phyloP scores from a whole-genome alignment of 1,139 yeast species.

The Candida pseudocylindracea region DNA sequence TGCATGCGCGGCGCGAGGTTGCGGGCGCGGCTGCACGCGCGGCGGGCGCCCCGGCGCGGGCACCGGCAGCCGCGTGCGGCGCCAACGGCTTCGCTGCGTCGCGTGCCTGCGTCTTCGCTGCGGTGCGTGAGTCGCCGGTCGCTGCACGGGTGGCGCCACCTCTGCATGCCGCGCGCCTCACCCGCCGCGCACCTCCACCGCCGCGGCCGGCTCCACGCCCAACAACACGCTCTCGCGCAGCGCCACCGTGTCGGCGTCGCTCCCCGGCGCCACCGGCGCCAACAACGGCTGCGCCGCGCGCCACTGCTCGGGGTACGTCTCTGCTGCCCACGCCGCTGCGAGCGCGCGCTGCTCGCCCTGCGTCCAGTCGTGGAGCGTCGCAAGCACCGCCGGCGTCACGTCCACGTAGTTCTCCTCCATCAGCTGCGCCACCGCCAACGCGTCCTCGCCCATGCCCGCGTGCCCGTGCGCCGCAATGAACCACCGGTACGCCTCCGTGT shows the following conservation, averaged over 20 bases:
- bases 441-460: slow-evolving; percentile 37
- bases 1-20: too few species aligned
- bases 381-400: slow-evolving; percentile 26
- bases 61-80: too few species aligned
- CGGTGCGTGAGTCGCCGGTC: too few species aligned
- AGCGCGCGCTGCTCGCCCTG: slow-evolving; percentile 22
- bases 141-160: too few species aligned
- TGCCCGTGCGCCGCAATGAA: slow-evolving; percentile 56
- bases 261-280: slow-evolving; percentile 16
- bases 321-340: slow-evolving; percentile 30
- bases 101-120: too few species aligned
- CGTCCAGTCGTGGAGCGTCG: slow-evolving; percentile 40
- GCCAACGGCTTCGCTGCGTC: too few species aligned
- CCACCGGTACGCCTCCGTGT: slow-evolving; percentile 33
- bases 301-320: slow-evolving; percentile 25
- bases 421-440: slow-evolving; percentile 25
- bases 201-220: not conserved
- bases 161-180: too few species aligned
- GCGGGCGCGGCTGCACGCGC: too few species aligned
- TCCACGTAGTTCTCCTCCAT: slow-evolving; percentile 30
- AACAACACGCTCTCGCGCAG: slow-evolving; percentile 1
- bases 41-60: too few species aligned
- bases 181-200: too few species aligned
- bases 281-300: slow-evolving; percentile 9
- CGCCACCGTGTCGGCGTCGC: slow-evolving; percentile 9